Base-by-base conservation (phyloP, 2,329 filamentous ascomycete genomes). In the Fusarium subglutinans region DNA sequence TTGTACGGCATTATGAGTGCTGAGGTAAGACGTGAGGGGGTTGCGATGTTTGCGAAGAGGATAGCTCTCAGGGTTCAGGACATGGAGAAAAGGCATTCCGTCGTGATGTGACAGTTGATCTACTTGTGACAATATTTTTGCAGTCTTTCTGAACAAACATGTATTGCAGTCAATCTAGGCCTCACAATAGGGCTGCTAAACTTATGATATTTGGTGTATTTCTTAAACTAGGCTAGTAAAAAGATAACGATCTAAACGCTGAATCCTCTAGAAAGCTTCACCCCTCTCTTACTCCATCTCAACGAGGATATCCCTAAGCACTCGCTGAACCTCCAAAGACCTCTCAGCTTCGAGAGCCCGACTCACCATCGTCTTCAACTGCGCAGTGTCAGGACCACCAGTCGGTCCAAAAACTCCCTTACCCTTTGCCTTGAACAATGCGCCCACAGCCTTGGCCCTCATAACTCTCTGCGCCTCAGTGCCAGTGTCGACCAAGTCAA, bases 381-480 rank as follows among this genome's bases (percentile, higher is more conserved):
- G 81, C 14, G 69, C 75, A n/a, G 74, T 53, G 5, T 78, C 70
- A 2, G 78, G 74, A 15, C 69, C 74, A 1, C 72, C 73, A 24
- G 43, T 38, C 22, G 78, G 70, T 1, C 80, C 86, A 78, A 89
- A 85, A 0, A 84, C 80, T 0, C 85, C 86, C 51, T 81, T 81
- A 43, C 82, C 82, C 67, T 82, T 84, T 4, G 86, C 83, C 67
- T 81, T 82, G 11, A 84, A 77, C 17, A 86, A 82, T 1, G 83
- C 82, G 4, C 80, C 80, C 1, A 87, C 78, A 0, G 88, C 87
- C 74, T 86, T 85, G 3, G 84, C 85, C 43, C 88, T 82, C 67
- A 80, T 81, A 28, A 84, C 74, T 22, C 89, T 84, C 80, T 90
- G 88, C 8, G 83, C 78, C 75, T 90, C 89, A 1, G 86, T 86